Evolutionary conservation across 768 basidiomycete species (phyloP).

Genomic region (Pisolithus microcarpus): DNA sequence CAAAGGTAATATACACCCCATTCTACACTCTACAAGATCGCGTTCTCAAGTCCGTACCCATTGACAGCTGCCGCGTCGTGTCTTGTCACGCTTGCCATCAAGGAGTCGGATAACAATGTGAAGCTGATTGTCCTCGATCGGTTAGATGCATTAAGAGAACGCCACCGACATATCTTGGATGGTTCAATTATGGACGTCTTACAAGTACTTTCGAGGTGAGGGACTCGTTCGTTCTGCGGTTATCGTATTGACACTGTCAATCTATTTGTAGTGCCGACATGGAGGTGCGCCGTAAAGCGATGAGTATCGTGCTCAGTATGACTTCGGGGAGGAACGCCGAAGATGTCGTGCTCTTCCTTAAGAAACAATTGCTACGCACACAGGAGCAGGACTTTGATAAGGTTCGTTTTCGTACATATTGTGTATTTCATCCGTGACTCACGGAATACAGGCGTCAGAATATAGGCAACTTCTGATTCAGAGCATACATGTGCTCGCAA

Average conservation of each 20-base stretch:
- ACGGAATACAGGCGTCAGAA: constrained; percentile 63
- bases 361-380: constrained; percentile 94
- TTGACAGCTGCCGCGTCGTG: constrained; percentile 75
- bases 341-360: constrained; percentile 91
- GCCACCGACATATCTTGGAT: constrained; percentile 86
- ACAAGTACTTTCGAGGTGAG: constrained; percentile 76
- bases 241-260: neutral
- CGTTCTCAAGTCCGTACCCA: neutral
- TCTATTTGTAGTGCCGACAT: constrained; percentile 69
- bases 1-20: constrained; percentile 53
- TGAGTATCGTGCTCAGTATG: constrained; percentile 85
- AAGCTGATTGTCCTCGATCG: constrained; percentile 95
- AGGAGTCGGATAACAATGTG: constrained; percentile 98
- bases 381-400: constrained; percentile 92
- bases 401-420: constrained; percentile 31
- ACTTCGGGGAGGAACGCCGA: constrained; percentile 92
- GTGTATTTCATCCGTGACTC: neutral
- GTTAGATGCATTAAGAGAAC: constrained; percentile 71
- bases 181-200: constrained; percentile 93
- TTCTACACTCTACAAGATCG: neutral
- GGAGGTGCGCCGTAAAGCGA: constrained; percentile 91
- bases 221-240: neutral
- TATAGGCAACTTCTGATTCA: constrained; percentile 96
- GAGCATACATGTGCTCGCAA: constrained; percentile 92
- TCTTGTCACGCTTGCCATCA: constrained; percentile 82